These are phyloP conservation scores for Vanrija sp. DNA, from an alignment of 1,284 basidiomycete genomes.

Conservation along the genomic window DNA sequence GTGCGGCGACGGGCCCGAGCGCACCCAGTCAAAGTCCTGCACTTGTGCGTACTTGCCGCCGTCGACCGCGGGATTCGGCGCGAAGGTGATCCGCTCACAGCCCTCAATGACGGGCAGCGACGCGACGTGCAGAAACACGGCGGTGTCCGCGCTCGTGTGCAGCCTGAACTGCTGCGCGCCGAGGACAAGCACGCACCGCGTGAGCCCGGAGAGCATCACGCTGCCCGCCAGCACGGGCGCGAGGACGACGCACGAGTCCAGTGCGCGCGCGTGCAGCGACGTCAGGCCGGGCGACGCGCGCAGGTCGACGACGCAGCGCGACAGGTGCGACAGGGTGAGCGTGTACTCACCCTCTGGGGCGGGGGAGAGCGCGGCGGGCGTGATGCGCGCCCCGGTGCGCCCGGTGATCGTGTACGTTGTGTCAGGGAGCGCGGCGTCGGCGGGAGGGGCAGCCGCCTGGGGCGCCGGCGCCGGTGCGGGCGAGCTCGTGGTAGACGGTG, in stretches of 20 bases:
- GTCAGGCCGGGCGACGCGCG: slow-evolving; percentile 50
- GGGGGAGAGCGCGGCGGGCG: neutral
- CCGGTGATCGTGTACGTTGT: slow-evolving; percentile 40
- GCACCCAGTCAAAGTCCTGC: slow-evolving; percentile 78
- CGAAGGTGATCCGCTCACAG: slow-evolving; percentile 60
- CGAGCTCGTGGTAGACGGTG: slow-evolving; percentile 13
- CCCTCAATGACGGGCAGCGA: slow-evolving; percentile 74
- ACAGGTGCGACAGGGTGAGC: slow-evolving; percentile 25
- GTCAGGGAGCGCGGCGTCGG: neutral
- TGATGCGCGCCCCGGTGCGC: slow-evolving; percentile 48
- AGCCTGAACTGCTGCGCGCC: slow-evolving; percentile 82
- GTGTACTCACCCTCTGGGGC: slow-evolving; percentile 17
- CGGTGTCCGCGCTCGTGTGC: slow-evolving; percentile 61
- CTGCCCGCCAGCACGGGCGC: slow-evolving; percentile 65
- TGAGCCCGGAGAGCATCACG: slow-evolving; percentile 62
- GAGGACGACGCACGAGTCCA: slow-evolving; percentile 59
- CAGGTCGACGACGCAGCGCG: slow-evolving; percentile 61
- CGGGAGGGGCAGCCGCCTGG: slow-evolving; percentile 13
- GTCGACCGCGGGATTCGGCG: slow-evolving; percentile 51
- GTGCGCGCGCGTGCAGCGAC: slow-evolving; percentile 60
- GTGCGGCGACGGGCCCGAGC: slow-evolving; percentile 66
- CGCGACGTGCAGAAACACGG: slow-evolving; percentile 60
- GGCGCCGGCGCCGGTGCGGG: slow-evolving; percentile 12
- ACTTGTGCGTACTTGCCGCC: slow-evolving; percentile 52
- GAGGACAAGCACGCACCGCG: slow-evolving; percentile 60